phyloP scores from a whole-genome alignment of 257 asterid genomes.

The Lithospermum erythrorhizon region DNA sequence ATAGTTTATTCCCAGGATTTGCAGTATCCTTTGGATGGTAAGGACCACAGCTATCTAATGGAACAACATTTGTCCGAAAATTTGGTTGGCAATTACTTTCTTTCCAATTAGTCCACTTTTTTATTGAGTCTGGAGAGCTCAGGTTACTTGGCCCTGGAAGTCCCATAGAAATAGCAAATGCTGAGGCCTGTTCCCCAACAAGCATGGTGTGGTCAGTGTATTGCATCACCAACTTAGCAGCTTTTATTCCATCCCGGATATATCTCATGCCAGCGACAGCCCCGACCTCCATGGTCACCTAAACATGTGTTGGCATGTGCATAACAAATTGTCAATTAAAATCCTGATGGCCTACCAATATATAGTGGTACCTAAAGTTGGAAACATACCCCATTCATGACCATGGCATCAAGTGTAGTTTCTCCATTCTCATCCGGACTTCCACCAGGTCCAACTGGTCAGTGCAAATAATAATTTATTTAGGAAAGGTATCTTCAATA shows the following conservation, averaged over 20 bases:
- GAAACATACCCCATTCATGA: slow-evolving; percentile 80
- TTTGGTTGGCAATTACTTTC: slow-evolving; percentile 67
- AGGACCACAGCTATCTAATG: slow-evolving; percentile 70
- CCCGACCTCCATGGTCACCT: slow-evolving; percentile 99
- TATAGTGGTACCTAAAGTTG: slow-evolving; percentile 1
- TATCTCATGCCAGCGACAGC: slow-evolving; percentile 96
- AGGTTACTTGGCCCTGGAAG: slow-evolving; percentile 83
- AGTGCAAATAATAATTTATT: slow-evolving; percentile 9
- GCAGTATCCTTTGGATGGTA: slow-evolving; percentile 29
- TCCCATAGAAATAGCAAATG: slow-evolving; percentile 90
- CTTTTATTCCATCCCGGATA: slow-evolving; percentile 75
- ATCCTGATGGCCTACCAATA: slow-evolving; percentile 7
- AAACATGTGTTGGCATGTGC: slow-evolving; percentile 45
- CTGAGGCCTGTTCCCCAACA: slow-evolving; percentile 88
- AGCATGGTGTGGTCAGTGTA: slow-evolving; percentile 85
- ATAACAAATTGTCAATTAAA: slow-evolving; percentile 7
- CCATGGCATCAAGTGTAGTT: slow-evolving; percentile 89
- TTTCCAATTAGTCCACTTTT: slow-evolving; percentile 75
- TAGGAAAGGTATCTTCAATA: background rate
- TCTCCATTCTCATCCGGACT: slow-evolving; percentile 98
- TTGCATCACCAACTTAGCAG: slow-evolving; percentile 78
- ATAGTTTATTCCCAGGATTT: slow-evolving; percentile 14
- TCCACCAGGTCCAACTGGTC: slow-evolving; percentile 98
- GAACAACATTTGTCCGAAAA: slow-evolving; percentile 66
- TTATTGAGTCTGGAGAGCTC: slow-evolving; percentile 71